phyloP scores from a whole-genome alignment of 2,329 filamentous ascomycete species.

The Penicillium capsulatum region DNA sequence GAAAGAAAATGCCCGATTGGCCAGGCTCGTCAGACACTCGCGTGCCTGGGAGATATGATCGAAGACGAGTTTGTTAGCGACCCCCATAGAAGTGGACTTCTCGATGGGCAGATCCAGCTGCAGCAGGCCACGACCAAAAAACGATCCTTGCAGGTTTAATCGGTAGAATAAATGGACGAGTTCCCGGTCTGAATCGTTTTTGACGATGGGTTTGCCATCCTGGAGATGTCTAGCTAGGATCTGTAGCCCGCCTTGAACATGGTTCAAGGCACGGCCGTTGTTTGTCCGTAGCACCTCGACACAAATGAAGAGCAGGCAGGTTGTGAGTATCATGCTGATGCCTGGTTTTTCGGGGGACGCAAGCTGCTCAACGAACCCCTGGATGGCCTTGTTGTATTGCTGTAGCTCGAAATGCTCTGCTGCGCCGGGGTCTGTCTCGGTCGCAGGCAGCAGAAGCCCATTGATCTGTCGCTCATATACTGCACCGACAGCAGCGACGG shows the following conservation, averaged over 20 bases:
- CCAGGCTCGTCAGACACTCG: slow-evolving; percentile 11
- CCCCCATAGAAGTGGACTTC: neutral
- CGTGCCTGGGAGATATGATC: slow-evolving; percentile 12
- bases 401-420: slow-evolving; percentile 37
- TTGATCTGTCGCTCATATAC: slow-evolving; percentile 38
- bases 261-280: slow-evolving; percentile 15
- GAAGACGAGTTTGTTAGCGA: slow-evolving; percentile 1
- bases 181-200: slow-evolving; percentile 17
- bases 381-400: slow-evolving; percentile 51
- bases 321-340: slow-evolving; percentile 14
- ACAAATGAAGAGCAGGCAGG: slow-evolving; percentile 22
- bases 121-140: neutral
- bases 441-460: neutral
- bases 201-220: neutral
- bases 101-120: slow-evolving; percentile 3
- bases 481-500: slow-evolving; percentile 50
- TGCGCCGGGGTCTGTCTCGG: neutral
- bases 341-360: neutral
- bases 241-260: slow-evolving; percentile 19
- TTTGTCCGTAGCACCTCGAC: slow-evolving; percentile 22
- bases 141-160: slow-evolving; percentile 17
- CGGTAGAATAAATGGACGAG: slow-evolving; percentile 17
- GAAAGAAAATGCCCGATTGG: slow-evolving; percentile 11
- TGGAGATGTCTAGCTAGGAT: slow-evolving; percentile 15
- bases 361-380: slow-evolving; percentile 34